Percentiles rank a stretch among this genome's conserved stretches.
Evolutionary conservation across 495 filamentous ascomycete genomes (phyloP).

Genomic region (Trichoderma asperelloides): DNA sequence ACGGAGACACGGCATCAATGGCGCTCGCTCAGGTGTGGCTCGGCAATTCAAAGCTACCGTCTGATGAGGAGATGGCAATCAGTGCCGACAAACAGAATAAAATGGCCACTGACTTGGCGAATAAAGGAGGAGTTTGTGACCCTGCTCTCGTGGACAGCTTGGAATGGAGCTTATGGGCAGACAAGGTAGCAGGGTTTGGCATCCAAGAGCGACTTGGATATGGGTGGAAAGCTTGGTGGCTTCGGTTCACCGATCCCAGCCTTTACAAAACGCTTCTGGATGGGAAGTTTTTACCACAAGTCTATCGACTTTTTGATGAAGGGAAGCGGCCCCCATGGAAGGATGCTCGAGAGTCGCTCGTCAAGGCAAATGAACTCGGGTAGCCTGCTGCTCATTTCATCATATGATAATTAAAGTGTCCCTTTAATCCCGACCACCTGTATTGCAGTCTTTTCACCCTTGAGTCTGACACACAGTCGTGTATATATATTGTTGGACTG

Average conservation of each 20-base stretch:
- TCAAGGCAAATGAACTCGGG: not conserved
- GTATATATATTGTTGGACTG: no score
- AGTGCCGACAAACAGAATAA: not conserved
- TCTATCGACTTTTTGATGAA: not conserved
- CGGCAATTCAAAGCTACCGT: not conserved
- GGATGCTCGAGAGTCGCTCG: not conserved
- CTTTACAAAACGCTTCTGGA: not conserved
- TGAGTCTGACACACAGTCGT: no score
- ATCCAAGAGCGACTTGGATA: not conserved
- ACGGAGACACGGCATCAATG: not conserved
- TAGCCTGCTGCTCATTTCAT: not conserved
- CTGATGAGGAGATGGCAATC: not conserved
- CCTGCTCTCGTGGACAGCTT: not conserved
- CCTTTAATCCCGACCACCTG: no score
- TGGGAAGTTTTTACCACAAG: not conserved
- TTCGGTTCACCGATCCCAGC: not conserved
- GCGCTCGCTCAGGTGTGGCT: not conserved
- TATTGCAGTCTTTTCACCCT: no score
- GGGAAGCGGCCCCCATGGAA: not conserved
- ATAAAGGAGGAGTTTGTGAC: not conserved
- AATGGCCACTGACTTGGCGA: not conserved
- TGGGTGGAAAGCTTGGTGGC: not conserved
- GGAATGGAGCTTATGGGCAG: not conserved
- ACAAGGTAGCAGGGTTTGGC: not conserved
- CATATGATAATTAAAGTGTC: no score